A percentile compares a stretch with the other conserved stretches of the same genome.
phyloP scores from a whole-genome alignment of 2,329 filamentous ascomycete genomes.

The Dryadomyces sulphureus region DNA sequence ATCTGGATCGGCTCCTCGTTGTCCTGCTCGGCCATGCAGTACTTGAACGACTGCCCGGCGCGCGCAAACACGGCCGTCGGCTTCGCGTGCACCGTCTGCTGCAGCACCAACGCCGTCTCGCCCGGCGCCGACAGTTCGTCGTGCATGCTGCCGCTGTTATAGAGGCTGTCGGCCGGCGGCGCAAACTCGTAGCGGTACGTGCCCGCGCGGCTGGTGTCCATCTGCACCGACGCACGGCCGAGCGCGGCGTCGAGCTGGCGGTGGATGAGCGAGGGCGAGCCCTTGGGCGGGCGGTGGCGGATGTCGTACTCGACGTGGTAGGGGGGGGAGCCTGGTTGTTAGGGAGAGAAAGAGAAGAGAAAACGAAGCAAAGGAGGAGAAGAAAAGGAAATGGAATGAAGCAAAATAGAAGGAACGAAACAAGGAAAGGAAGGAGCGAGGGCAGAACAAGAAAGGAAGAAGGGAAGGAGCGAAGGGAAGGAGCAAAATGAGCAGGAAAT shows the following conservation, averaged over 20 bases:
- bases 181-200: slow-evolving; percentile 76
- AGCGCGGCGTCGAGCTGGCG: slow-evolving; percentile 66
- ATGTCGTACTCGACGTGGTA: slow-evolving; percentile 75
- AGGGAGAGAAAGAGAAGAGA: background rate
- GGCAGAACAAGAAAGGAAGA: too few relatives aligned
- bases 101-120: slow-evolving; percentile 38
- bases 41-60: slow-evolving; percentile 88
- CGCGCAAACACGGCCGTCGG: slow-evolving; percentile 71
- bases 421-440: too few relatives aligned
- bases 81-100: slow-evolving; percentile 72
- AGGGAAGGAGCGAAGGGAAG: too few relatives aligned
- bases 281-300: slow-evolving; percentile 50
- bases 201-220: slow-evolving; percentile 76
- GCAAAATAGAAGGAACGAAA: too few relatives aligned
- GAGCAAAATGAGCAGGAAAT: background rate
- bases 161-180: slow-evolving; percentile 71
- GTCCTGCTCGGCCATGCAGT: slow-evolving; percentile 72
- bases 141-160: slow-evolving; percentile 39
- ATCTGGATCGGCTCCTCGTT: slow-evolving; percentile 82
- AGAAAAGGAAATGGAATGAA: too few relatives aligned
- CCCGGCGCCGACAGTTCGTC: background rate
- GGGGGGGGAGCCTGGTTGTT: slow-evolving; percentile 50
- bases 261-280: slow-evolving; percentile 47
- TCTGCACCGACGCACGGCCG: slow-evolving; percentile 60
- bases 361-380: too few relatives aligned